These are phyloP conservation scores for Linnemannia schmuckeri DNA, from an alignment of 192 early-diverging fungal genomes.

Conservation along the genomic window DNA sequence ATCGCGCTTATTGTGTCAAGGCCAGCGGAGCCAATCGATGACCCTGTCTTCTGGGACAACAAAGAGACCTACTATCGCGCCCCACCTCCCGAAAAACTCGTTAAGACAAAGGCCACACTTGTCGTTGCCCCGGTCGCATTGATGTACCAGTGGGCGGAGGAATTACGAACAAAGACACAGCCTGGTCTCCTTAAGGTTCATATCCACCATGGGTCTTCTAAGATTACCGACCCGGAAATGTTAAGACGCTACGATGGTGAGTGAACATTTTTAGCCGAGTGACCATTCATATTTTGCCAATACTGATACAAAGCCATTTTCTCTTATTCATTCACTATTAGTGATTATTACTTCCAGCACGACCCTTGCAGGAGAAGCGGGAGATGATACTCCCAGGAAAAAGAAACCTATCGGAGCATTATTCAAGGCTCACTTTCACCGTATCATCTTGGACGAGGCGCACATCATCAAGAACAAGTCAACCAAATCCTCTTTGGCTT, in stretches of 20 bases:
- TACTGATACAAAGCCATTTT: not conserved
- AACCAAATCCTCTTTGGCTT: conserved; percentile 62
- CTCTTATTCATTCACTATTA: conserved; percentile 1
- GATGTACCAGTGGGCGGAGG: conserved; percentile 80
- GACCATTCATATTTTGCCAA: not conserved
- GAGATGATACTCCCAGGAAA: conserved; percentile 16
- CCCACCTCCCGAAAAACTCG: conserved; percentile 18
- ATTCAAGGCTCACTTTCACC: conserved; percentile 50
- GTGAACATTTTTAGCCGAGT: not conserved
- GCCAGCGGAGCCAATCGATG: conserved; percentile 19
- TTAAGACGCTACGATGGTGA: conserved; percentile 65
- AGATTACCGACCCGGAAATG: conserved; percentile 46
- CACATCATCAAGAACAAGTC: conserved; percentile 73
- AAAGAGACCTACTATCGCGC: not conserved
- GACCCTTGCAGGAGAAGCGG: conserved; percentile 46
- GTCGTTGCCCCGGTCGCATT: conserved; percentile 78
- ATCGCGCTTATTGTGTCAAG: conserved; percentile 68
- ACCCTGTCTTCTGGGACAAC: conserved; percentile 30
- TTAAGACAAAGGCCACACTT: conserved; percentile 70
- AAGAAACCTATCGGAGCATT: conserved; percentile 40
- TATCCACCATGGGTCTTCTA: conserved; percentile 72
- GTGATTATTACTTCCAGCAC: conserved; percentile 66
- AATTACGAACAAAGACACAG: conserved; percentile 70
- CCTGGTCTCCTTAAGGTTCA: conserved; percentile 66
- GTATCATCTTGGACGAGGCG: conserved; percentile 69